Evolutionary conservation across 1,284 basidiomycete genomes (phyloP), one percentile per base, ranked within the genome.

Genomic region (Marasmius oreades): DNA sequence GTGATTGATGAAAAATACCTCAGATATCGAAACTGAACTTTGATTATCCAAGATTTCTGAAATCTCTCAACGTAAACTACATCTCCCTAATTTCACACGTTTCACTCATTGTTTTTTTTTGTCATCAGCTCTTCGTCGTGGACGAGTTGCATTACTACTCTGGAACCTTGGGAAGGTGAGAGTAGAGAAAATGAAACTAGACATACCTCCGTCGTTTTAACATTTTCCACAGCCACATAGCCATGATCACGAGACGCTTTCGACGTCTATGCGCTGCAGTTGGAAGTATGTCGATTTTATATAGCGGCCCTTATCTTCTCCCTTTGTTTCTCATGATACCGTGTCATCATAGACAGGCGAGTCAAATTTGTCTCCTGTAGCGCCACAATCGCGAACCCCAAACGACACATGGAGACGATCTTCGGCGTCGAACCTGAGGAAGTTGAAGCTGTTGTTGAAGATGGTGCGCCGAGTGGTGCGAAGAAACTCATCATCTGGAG

Each of bases 121-220:
- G 37, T 39, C 8, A 31, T 1, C 53, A 79, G 76, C 76, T 94
- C 12, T 79, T 95, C 52, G 93, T 86, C 0, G 85, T 95, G 0
- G 94, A 96, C 65, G 91, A 94, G 69, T 68, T 94, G 42, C 92
- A 93, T 67, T 92, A 90, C 63, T 93, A 93, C 62, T 76, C 80
- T 2, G 82, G 85, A 45, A 69, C 86, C 11, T 78, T 91, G 57
- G 90, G 89, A 64, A 90, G 86, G 88, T 87, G 61, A 37, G 28
- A 10, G 5, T 61, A 37, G 28, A 10, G 5, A 10, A 31, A 10
- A 5, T 10, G 28, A 31, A 31, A 31, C 28, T 31, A 31, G 28
- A 31, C 28, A 31, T 31, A n/a, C n/a, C n/a, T 31, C 10, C 10
- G 28, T 31, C 28, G 5, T 31, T 10, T 34, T 47, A 7, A 34